Evolutionary conservation across 768 basidiomycete genomes (phyloP), one percentile per base, ranked within the genome.

Genomic region (Jaapia argillacea): DNA sequence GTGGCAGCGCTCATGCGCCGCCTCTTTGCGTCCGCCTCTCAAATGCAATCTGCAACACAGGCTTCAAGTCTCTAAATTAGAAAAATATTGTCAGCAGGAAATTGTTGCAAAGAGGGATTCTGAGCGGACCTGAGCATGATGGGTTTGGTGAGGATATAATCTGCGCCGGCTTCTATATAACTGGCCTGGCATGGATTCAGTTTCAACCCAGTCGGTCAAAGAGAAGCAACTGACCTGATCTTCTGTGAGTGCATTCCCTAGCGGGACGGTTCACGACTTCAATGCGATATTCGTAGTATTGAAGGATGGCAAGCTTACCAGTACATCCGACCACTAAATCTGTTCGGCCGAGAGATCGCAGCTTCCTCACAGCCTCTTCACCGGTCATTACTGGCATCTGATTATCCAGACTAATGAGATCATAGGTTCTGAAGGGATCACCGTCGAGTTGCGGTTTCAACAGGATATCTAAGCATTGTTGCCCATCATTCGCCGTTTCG

Each of bases 91-190:
- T n/a, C n/a, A n/a, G n/a, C n/a, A n/a, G n/a, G n/a, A n/a, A n/a
- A n/a, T n/a, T n/a, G n/a, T n/a, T n/a, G n/a, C n/a, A n/a, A n/a
- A n/a, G n/a, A n/a, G n/a, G n/a, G n/a, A n/a, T 53, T 56, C 48
- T 61, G 61, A 18, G 74, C 48, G 48, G 63, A 68, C 41, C 67
- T 70, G 61, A 85, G 82, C 21, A 72, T 61, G 2, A 88, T 85
- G 0, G 86, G 86, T 61, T 89, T 89, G 38, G 83, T 87, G 47
- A 89, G 60, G 13, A 89, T 76, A 41, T 75, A 69, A 63, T 87
- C 79, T 36, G 75, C 85, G 23, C 85, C 85, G 4, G 86, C 85
- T 7, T 74, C 74, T 6, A 81, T 62, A 57, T 85, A 89, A 57
- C 84, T 82, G 37, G 75, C 69, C 61, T 89, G 85, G n/a, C n/a